Evolutionary conservation across 2,329 filamentous ascomycete species (phyloP).

Genomic region (Aspergillus sergii): DNA sequence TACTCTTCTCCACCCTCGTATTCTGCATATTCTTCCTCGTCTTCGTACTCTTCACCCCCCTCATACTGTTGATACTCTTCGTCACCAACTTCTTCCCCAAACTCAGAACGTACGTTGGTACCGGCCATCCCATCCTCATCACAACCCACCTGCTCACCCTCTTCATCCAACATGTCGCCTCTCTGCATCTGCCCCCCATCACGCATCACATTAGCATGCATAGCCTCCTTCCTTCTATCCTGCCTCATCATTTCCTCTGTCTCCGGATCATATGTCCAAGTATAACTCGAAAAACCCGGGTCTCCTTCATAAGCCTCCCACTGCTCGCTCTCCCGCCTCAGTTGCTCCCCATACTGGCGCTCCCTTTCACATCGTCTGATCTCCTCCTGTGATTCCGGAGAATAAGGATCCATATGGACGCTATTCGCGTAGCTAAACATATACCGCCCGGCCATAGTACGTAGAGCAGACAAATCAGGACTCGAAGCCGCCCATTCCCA

Average conservation of each 20-base stretch:
- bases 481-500: conserved; percentile 18
- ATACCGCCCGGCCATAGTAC: conserved; percentile 21
- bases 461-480: conserved; percentile 2
- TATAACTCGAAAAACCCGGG: not conserved
- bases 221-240: conserved; percentile 6
- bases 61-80: not conserved
- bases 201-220: conserved; percentile 5
- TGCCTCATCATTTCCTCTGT: conserved; percentile 1
- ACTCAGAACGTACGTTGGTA: not conserved
- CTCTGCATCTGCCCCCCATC: conserved; percentile 3
- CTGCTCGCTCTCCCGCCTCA: conserved; percentile 12
- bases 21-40: too few species aligned
- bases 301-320: conserved; percentile 8
- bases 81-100: not conserved
- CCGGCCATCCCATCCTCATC: not conserved
- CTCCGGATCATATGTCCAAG: not conserved
- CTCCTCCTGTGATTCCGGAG: conserved; percentile 25
- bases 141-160: conserved; percentile 2
- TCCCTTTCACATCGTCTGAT: conserved; percentile 15
- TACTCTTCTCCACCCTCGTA: not conserved
- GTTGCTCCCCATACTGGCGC: conserved; percentile 2
- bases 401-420: conserved; percentile 33
- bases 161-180: not conserved
- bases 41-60: not conserved
- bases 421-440: conserved; percentile 34